Base-by-base conservation (phyloP, 2,329 filamentous ascomycete species). In the Didymella pomorum region DNA sequence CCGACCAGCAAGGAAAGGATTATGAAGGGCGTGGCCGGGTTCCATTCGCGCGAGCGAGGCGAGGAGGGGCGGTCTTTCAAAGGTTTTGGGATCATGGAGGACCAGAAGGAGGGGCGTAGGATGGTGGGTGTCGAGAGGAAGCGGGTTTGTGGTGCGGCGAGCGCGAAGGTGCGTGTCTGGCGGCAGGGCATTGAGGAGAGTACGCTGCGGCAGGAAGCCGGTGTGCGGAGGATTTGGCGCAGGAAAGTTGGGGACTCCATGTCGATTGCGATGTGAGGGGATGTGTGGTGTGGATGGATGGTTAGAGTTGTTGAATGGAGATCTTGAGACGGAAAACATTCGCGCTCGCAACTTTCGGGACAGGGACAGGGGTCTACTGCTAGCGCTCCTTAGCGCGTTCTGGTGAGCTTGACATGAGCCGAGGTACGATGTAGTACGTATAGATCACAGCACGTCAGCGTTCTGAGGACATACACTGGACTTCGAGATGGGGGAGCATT, bases 1-100 rank as follows among this genome's bases (percentile, higher is more conserved):
- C 96, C 96, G 64, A 98, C 94, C 63, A 98, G 84, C 39, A 93
- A 81, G 6, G 90, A 82, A 2, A 87, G 75, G 57, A 86, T 71
- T 58, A 94, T 87, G 78, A 90, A 93, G 59, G 85, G 66, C 16
- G 92, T 84, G 2, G 84, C 84, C 23, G 93, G 83, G 20, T 82
- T 81, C 76, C 79, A 80, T n/a, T 73, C 75, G 64, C 76, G 71
- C 3, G 71, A 20, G 37, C 58, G 56, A 4, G 45, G 49, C 12
- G 54, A 39, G 4, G 45, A 53, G 14, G 54, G 35, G 42, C 53
- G 53, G 2, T 50, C 51, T 21, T 67, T 69, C 14, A 76, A 56
- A 11, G 71, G 68, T 33, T 65, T 71, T 3, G 77, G 77, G n/a
- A 78, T 62, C 61, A 78, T 66, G n/a, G 71, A 69, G 14, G 64